Base-by-base conservation (phyloP, 169 alveolate species). In the Babesia divergens region DNA sequence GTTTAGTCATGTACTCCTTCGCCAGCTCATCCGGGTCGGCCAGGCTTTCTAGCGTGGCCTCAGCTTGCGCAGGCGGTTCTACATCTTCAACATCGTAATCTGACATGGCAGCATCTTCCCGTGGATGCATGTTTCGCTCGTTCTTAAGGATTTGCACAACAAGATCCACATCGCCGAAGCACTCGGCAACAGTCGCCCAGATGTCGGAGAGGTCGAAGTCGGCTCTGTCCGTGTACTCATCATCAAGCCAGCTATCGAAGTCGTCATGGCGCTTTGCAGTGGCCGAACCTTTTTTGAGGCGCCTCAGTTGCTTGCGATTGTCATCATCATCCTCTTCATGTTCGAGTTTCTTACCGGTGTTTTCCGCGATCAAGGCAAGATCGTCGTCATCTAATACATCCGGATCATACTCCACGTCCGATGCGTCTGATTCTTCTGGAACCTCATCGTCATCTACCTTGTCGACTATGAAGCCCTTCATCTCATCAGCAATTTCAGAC, bases 321-420 rank as follows among this genome's bases (percentile, higher is more conserved):
- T 42, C 43, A 43, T 70, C 82, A 29, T 84, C 84, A 26, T 88
- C 93, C 42, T 84, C 87, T 64, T 88, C 91, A 42, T 83, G 65
- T 5, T 28, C 29, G 20, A 77, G 56, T 50, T 68, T 72, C 29
- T 79, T 64, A 18, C 93, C 93, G 8, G 90, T 88, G 60, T 88
- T 88, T 67, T 88, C 93, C 20, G 89, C 93, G 6, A 88, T 88
- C 22, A 88, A 56, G 49, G 77, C 91, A 55, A 88, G 47, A 34
- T 88, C 93, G 53, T 88, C 93, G 52, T 88, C 93, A 60, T 88
- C 93, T 71, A 88, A 58, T 42, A 83, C 75, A 46, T 83, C 69
- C 31, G 86, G 90, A 38, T 88, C 89, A 40, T 84, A 84, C 58
- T 88, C 89, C 28, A 77, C 90, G 44, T 86, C 84, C 7, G 82